A percentile compares a stretch with the other conserved stretches of the same genome.
Evolutionary conservation across 2,329 filamentous ascomycete species (phyloP).

Genomic region (Penicillium sclerotiorum): DNA sequence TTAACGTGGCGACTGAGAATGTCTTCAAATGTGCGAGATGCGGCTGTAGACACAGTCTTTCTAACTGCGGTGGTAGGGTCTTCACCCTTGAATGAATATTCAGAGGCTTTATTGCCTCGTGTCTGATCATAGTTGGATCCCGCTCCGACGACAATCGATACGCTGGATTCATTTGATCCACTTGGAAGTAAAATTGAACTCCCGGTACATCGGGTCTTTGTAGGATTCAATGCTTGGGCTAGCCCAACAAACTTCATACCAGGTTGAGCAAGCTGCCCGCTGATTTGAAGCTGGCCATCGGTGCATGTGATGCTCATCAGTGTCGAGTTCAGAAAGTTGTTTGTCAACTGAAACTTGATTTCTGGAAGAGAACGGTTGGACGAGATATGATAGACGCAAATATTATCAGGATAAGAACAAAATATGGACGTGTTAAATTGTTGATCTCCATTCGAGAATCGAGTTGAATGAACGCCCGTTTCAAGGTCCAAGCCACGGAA

Average conservation of each 20-base stretch:
- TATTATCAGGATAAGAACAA: constrained; percentile 40
- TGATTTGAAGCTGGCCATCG: constrained; percentile 19
- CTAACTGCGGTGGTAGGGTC: constrained; percentile 48
- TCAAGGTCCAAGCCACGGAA: constrained; percentile 20
- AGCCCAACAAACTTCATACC: constrained; percentile 28
- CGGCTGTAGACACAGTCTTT: constrained; percentile 22
- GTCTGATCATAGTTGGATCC: constrained; percentile 53
- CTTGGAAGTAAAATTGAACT: not conserved
- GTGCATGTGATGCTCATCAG: constrained; percentile 37
- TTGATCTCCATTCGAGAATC: constrained; percentile 1
- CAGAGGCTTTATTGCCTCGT: constrained; percentile 48
- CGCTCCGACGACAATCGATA: constrained; percentile 47
- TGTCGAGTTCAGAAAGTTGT: constrained; percentile 37
- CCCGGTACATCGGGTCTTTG: not conserved
- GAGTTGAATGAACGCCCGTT: constrained; percentile 8
- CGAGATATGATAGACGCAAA: constrained; percentile 43
- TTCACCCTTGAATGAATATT: constrained; percentile 53
- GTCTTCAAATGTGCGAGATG: constrained; percentile 6
- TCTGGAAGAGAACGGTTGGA: constrained; percentile 40
- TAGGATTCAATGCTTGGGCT: constrained; percentile 6
- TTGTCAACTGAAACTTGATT: constrained; percentile 48
- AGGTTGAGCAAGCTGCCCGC: not conserved
- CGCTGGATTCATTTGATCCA: not conserved
- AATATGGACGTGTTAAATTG: constrained; percentile 13
- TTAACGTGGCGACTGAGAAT: constrained; percentile 18